phyloP scores from a whole-genome alignment of 2,329 filamentous ascomycete genomes.

The Orbilia blumenaviensis region DNA sequence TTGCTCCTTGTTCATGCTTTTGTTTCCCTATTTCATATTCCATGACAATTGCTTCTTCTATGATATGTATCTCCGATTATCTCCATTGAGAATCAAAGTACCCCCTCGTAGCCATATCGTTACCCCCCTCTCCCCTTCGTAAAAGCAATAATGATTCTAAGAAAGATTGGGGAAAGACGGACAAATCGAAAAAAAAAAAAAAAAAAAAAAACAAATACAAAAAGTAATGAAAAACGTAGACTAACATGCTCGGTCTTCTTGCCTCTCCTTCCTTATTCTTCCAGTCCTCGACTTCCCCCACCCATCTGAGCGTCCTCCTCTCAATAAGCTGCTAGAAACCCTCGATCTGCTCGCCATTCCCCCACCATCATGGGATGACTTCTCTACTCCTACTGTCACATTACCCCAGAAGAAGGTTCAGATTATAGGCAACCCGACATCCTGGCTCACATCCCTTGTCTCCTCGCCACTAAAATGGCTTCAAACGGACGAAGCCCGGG shows the following conservation, averaged over 20 bases:
- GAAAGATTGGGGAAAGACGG: no score
- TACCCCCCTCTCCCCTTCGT: neutral
- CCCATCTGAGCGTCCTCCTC: constrained; percentile 78
- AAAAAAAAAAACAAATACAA: neutral
- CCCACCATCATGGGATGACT: constrained; percentile 73
- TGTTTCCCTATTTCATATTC: neutral
- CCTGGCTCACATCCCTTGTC: constrained; percentile 76
- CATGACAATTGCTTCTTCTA: neutral
- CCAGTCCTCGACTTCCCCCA: constrained; percentile 80
- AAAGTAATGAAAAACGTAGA: constrained; percentile 3
- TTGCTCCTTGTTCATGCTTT: constrained; percentile 28
- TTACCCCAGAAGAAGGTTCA: constrained; percentile 64
- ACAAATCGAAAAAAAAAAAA: no score
- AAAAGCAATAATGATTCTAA: no score
- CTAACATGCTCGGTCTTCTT: neutral
- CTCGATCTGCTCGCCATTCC: constrained; percentile 74
- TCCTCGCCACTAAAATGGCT: constrained; percentile 75
- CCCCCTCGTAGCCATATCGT: neutral
- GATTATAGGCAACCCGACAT: constrained; percentile 65
- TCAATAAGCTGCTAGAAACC: constrained; percentile 70
- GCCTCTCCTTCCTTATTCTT: neutral
- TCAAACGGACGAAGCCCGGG: constrained; percentile 71
- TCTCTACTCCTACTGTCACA: constrained; percentile 57
- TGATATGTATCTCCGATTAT: constrained; percentile 16
- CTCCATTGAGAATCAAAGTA: neutral